A percentile compares a stretch with the other conserved stretches of the same genome.
Conservation (phyloP, 257 asterid species). For the Echites panduratus region DNA sequence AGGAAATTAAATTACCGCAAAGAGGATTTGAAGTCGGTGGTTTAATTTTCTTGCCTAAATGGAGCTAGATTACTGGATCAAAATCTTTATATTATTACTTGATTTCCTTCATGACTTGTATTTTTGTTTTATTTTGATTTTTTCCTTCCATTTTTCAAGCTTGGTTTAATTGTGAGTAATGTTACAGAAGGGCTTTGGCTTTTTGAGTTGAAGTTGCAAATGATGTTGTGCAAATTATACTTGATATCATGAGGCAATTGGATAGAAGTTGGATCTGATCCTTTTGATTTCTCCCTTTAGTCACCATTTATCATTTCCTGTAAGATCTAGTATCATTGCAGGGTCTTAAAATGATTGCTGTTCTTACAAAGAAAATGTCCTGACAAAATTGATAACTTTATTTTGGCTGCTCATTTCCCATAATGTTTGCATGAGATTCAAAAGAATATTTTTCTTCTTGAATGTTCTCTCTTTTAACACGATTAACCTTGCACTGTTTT, state of each 20-base stretch:
- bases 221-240: background rate
- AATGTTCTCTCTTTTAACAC: slow-evolving; percentile 4
- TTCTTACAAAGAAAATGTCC: background rate
- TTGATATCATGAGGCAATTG: background rate
- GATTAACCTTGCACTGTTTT: background rate
- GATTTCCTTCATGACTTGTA: background rate
- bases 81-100: background rate
- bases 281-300: background rate
- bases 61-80: background rate
- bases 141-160: background rate
- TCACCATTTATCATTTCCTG: background rate
- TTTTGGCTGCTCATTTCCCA: background rate
- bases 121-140: background rate
- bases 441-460: background rate
- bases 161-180: background rate
- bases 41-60: background rate
- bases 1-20: background rate
- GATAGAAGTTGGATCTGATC: background rate
- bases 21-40: background rate
- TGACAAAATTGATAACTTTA: background rate
- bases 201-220: background rate
- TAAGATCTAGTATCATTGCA: background rate
- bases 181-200: background rate
- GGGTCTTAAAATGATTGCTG: background rate
- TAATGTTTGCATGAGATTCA: background rate